These are phyloP conservation scores for Hypomontagnella monticulosa DNA, from an alignment of 495 filamentous ascomycete genomes.

Conservation along the genomic window DNA sequence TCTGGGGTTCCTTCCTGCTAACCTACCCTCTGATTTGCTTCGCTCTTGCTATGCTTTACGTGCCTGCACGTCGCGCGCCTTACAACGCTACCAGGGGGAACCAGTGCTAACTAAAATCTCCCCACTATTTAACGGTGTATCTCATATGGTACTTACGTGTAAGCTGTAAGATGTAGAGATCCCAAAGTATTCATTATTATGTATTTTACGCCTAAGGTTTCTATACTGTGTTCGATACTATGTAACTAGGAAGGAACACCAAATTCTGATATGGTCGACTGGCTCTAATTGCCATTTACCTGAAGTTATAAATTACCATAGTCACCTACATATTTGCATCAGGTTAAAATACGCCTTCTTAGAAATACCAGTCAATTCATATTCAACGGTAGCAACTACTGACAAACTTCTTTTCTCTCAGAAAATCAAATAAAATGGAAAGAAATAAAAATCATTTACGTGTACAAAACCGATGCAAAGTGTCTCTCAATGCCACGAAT, in stretches of 20 bases:
- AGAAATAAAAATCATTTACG: background rate
- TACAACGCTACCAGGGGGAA: conserved; percentile 12
- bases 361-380: no score
- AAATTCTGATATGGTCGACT: background rate
- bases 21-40: conserved; percentile 15
- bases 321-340: no score
- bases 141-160: background rate
- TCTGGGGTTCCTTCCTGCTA: background rate
- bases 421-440: no score
- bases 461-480: background rate
- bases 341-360: no score
- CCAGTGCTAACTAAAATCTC: conserved; percentile 13
- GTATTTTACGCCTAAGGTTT: background rate
- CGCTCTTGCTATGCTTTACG: conserved; percentile 23
- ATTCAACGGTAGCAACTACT: no score
- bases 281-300: no score
- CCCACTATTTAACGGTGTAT: conserved; percentile 14
- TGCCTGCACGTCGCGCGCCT: conserved; percentile 35
- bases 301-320: no score
- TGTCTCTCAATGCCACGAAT: background rate
- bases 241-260: background rate
- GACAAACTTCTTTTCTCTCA: no score
- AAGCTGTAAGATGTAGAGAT: background rate
- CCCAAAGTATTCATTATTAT: conserved; percentile 4
- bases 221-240: conserved; percentile 7